Evolutionary conservation across 768 basidiomycete species (phyloP).

Genomic region (Russula sp.): DNA sequence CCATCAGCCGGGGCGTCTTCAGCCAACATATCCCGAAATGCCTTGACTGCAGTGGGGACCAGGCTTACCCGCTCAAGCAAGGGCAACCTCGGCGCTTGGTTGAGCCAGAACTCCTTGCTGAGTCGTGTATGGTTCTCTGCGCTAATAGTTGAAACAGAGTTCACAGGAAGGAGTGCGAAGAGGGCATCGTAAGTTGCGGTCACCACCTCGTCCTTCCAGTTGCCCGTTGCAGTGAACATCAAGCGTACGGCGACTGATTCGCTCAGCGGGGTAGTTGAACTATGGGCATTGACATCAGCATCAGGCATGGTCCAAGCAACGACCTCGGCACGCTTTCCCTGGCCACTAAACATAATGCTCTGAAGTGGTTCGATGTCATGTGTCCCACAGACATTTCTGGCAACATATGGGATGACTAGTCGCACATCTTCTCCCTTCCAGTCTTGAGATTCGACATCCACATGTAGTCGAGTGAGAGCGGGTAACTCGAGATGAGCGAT

Average conservation of each 20-base stretch:
- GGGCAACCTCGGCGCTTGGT: neutral
- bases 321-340: neutral
- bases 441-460: neutral
- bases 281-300: neutral
- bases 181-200: neutral
- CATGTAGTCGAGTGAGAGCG: neutral
- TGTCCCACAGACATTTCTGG: neutral
- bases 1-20: neutral
- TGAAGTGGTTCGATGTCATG: constrained; percentile 12
- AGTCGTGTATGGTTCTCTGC: neutral
- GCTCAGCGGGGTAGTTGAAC: neutral
- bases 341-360: neutral
- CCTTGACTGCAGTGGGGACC: neutral
- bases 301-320: constrained; percentile 8
- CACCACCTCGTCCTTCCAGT: no score
- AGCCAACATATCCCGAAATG: constrained; percentile 1
- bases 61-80: constrained; percentile 5
- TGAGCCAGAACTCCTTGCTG: constrained; percentile 3
- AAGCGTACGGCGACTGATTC: neutral
- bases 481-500: no score
- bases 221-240: neutral
- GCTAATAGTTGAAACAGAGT: neutral
- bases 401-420: neutral
- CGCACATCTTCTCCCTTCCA: neutral
- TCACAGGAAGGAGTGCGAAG: neutral